Evolutionary conservation across 1,284 basidiomycete species (phyloP), one percentile per base, ranked within the genome.

Genomic region (Malassezia vespertilionis): DNA sequence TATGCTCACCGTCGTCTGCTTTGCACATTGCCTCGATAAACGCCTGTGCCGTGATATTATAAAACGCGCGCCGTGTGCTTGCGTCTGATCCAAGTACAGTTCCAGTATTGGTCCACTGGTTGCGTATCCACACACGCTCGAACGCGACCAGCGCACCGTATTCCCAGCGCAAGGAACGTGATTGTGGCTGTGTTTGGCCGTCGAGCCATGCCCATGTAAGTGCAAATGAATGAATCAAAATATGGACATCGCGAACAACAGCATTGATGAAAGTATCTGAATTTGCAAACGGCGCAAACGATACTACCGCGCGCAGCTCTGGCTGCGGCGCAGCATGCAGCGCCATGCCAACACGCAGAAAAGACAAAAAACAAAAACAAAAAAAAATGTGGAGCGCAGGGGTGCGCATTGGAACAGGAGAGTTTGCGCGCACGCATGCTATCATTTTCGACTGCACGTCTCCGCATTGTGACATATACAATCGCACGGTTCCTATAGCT

Each of bases 181-280:
- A 9, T 6, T 33, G 20, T 8, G 40, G 15, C 18, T 34, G 23
- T 3, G 15, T n/a, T 6, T 44, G 35, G 6, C 10, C 23, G 18
- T 50, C 48, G n/a, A 51, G 44, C 48, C 48, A 51, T n/a, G 33
- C 10, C 48, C 48, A 51, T 7, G 48, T 51, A 10, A 51, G 37
- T 6, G 42, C 48, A 27, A 51, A 51, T 15, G 48, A 44, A 7
- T 51, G 30, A 3, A 40, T 6, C 5, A 51, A 35, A 15, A 51
- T 41, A 24, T 51, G 42, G 7, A 51, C 42, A 22, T 51, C 48
- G 15, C 48, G 48, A n/a, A 11, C 15, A 5, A 51, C 33, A 15
- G 42, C 43, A 9, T 41, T 24, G 2, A 43, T 30, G 17, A 51
- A 51, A 17, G 31, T 38, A 14, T 40, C 18, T 18, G 48, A 45